Evolutionary conservation across 2,329 filamentous ascomycete species (phyloP).

Genomic region (Fonsecaea nubica): DNA sequence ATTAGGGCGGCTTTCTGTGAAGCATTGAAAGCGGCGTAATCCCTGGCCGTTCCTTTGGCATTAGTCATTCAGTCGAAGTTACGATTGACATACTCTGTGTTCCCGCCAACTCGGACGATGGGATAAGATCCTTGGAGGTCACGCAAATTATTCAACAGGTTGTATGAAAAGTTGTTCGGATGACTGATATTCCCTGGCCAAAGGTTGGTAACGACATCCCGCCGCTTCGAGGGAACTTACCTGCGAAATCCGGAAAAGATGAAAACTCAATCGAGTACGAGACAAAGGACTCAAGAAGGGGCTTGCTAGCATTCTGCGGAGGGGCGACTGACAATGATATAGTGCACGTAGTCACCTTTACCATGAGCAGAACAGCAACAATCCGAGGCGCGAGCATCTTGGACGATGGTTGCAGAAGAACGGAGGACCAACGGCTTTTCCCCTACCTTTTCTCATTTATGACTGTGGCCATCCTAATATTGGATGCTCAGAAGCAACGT

Average conservation of each 20-base stretch:
- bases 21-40: constrained; percentile 67
- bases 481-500: not conserved
- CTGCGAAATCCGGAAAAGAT: constrained; percentile 61
- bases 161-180: constrained; percentile 67
- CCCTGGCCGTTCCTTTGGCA: constrained; percentile 43
- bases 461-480: not conserved
- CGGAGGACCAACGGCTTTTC: not conserved
- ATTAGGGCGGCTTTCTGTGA: constrained; percentile 59
- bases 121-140: constrained; percentile 64
- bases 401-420: not conserved
- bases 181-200: constrained; percentile 55
- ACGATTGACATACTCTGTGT: constrained; percentile 58
- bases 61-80: too few relatives aligned
- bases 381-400: constrained; percentile 13
- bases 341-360: constrained; percentile 14
- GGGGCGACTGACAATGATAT: constrained; percentile 26
- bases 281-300: constrained; percentile 54
- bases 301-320: constrained; percentile 32
- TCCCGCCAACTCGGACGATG: constrained; percentile 69
- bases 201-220: constrained; percentile 39
- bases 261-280: constrained; percentile 61
- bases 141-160: constrained; percentile 64
- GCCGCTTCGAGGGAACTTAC: constrained; percentile 37
- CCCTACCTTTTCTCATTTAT: constrained; percentile 5
- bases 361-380: constrained; percentile 7